These are phyloP conservation scores for Amanita inopinata DNA, from an alignment of 768 basidiomycete genomes.

Conservation along the genomic window DNA sequence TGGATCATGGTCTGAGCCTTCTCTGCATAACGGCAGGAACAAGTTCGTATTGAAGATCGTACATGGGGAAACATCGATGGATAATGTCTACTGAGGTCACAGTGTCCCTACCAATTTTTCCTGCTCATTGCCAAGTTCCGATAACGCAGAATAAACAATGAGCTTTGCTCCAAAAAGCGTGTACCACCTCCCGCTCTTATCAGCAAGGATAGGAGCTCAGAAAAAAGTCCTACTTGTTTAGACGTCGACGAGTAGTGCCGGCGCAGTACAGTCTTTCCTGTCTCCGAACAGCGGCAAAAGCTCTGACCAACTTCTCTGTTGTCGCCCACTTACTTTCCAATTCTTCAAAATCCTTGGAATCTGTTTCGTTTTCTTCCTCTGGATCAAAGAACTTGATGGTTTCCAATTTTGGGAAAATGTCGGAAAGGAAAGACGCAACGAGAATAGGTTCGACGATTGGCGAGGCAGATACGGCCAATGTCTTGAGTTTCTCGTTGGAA, in stretches of 20 bases:
- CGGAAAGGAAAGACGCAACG: conserved; percentile 3
- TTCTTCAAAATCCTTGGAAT: neutral
- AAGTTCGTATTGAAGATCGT: no score
- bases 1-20: no score
- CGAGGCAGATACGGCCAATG: neutral
- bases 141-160: neutral
- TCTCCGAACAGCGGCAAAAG: neutral
- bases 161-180: no score
- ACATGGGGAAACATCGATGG: conserved; percentile 33
- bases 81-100: conserved; percentile 43
- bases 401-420: conserved; percentile 2
- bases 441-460: neutral
- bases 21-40: no score
- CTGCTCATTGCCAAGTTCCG: no score
- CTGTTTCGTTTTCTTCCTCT: neutral
- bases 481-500: neutral
- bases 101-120: conserved; percentile 50
- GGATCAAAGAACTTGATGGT: neutral
- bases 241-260: no score
- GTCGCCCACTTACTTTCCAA: neutral
- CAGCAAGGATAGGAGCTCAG: no score
- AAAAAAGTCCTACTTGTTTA: no score
- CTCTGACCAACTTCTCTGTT: neutral
- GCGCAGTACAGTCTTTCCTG: neutral
- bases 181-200: no score